Evolutionary conservation across 2,329 filamentous ascomycete species (phyloP).

Genomic region (Sporothrix schenckii): DNA sequence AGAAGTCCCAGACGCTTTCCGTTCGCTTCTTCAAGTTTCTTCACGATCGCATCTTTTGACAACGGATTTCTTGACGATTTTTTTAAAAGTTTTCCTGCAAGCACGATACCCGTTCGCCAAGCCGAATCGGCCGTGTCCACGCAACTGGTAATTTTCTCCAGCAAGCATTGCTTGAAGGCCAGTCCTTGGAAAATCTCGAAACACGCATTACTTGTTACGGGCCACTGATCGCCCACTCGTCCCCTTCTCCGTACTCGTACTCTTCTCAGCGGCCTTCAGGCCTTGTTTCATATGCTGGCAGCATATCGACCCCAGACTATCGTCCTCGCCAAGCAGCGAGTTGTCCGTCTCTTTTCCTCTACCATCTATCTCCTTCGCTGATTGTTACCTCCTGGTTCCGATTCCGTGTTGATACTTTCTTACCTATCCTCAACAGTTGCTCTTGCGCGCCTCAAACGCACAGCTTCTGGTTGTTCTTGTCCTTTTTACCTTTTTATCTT

Average conservation of each 20-base stretch:
- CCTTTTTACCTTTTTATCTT: background rate
- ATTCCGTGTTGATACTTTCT: conserved; percentile 18
- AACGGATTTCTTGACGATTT: background rate
- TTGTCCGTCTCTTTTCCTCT: conserved; percentile 11
- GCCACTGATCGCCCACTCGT: conserved; percentile 42
- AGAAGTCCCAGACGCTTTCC: background rate
- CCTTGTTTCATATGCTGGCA: conserved; percentile 45
- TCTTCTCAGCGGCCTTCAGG: conserved; percentile 40
- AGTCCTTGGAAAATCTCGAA: conserved; percentile 44
- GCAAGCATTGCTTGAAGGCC: conserved; percentile 37
- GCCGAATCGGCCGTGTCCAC: conserved; percentile 1
- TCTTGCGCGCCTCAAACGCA: conserved; percentile 24
- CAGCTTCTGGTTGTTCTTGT: background rate
- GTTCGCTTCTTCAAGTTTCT: background rate
- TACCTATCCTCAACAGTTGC: conserved; percentile 22
- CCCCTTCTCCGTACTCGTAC: conserved; percentile 37
- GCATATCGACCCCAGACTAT: conserved; percentile 35
- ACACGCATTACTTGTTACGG: conserved; percentile 43
- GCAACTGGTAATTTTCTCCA: conserved; percentile 27
- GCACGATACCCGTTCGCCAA: conserved; percentile 26
- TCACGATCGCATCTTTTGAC: background rate
- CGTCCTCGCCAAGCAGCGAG: conserved; percentile 25
- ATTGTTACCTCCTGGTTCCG: conserved; percentile 25
- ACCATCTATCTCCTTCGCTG: conserved; percentile 15
- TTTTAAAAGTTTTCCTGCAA: conserved; percentile 6